phyloP scores from a whole-genome alignment of 495 filamentous ascomycete genomes.

The Aspergillus nidulans region DNA sequence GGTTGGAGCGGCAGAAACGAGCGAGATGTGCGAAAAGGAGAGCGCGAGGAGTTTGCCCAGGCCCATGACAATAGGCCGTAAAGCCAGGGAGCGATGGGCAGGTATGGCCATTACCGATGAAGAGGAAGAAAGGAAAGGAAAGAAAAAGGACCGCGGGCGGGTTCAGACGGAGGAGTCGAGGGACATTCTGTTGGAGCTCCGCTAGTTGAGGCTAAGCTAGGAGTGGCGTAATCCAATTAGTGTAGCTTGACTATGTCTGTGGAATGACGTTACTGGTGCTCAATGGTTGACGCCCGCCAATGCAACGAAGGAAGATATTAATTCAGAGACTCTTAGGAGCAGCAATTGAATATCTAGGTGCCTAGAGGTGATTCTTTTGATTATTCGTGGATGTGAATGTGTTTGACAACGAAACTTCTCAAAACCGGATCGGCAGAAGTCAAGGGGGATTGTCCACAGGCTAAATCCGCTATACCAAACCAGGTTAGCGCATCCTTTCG shows the following conservation, averaged over 20 bases:
- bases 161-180: not conserved
- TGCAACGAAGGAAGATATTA: not conserved
- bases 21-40: slow-evolving; percentile 38
- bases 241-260: not conserved
- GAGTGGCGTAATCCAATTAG: not conserved
- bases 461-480: too few species aligned
- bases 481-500: too few species aligned
- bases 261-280: not conserved
- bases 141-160: slow-evolving; percentile 1
- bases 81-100: slow-evolving; percentile 31
- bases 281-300: not conserved
- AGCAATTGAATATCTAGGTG: not conserved
- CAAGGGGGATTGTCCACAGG: too few species aligned
- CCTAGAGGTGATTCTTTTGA: not conserved
- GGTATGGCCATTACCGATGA: slow-evolving; percentile 30
- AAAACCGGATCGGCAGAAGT: too few species aligned
- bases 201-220: slow-evolving; percentile 3
- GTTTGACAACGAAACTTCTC: not conserved
- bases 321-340: not conserved
- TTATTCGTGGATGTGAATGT: not conserved
- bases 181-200: slow-evolving; percentile 9
- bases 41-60: slow-evolving; percentile 48
- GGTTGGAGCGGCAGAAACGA: slow-evolving; percentile 39
- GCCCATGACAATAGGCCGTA: slow-evolving; percentile 42
- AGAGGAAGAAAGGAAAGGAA: slow-evolving; percentile 9